Evolutionary conservation across 352 stramenopile species (phyloP).

Genomic region (Hyaloperonospora arabidopsidis): DNA sequence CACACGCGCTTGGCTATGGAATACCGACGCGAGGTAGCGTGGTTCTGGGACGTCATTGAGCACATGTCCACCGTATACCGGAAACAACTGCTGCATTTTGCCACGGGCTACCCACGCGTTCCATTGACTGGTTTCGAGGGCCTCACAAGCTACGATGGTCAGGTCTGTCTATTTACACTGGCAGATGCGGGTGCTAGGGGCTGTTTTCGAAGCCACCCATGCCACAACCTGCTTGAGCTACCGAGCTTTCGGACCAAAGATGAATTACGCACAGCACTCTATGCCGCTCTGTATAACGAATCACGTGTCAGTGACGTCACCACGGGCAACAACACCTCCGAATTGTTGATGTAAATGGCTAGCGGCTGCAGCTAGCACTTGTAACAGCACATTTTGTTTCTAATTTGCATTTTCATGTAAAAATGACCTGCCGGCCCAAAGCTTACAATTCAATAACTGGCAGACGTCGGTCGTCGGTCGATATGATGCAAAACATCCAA

Average conservation of each 20-base stretch:
- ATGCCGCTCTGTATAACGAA: slow-evolving; percentile 42
- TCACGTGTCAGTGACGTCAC: slow-evolving; percentile 6
- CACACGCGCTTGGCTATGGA: slow-evolving; percentile 47
- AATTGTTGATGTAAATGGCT: slow-evolving; percentile 19
- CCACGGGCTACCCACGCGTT: slow-evolving; percentile 63
- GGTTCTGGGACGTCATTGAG: slow-evolving; percentile 79
- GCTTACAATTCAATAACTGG: too few species aligned
- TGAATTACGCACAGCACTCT: slow-evolving; percentile 50
- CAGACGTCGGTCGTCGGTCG: too few species aligned
- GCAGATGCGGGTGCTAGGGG: slow-evolving; percentile 3
- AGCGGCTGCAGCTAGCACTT: background rate
- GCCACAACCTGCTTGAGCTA: slow-evolving; percentile 88
- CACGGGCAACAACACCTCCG: slow-evolving; percentile 2
- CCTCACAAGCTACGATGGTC: slow-evolving; percentile 64
- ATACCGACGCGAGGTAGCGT: slow-evolving; percentile 25
- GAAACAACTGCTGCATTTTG: slow-evolving; percentile 63
- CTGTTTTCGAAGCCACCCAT: slow-evolving; percentile 52
- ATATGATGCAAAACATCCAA: too few species aligned
- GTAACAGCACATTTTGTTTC: too few species aligned
- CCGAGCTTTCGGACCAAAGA: slow-evolving; percentile 83
- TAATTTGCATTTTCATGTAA: too few species aligned
- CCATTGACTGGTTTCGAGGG: slow-evolving; percentile 55
- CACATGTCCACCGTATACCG: slow-evolving; percentile 63
- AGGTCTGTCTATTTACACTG: slow-evolving; percentile 62
- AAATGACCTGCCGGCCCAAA: too few species aligned